These are phyloP conservation scores for Cystobasidium onofrii DNA, from an alignment of 768 basidiomycete genomes.

Conservation along the genomic window DNA sequence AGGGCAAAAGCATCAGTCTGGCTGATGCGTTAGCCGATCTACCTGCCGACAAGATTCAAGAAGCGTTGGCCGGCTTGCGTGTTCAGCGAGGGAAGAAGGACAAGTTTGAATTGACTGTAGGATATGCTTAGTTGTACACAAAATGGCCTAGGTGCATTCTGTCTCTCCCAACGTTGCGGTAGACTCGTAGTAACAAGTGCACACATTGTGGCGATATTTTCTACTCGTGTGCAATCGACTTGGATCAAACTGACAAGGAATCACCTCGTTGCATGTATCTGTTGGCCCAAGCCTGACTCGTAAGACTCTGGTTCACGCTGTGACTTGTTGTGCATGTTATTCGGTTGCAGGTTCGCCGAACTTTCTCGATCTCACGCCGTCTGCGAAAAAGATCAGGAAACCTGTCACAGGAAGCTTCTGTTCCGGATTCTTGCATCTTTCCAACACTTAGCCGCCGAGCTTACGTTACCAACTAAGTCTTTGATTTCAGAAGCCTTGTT, in stretches of 20 bases:
- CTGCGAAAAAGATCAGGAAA: conserved; percentile 2
- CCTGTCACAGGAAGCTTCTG: background rate
- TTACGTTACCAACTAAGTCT: background rate
- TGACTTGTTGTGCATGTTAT: too few species aligned
- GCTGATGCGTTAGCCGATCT: background rate
- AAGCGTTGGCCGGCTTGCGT: background rate
- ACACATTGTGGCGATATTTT: background rate
- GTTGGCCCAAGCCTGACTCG: too few species aligned
- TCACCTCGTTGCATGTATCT: background rate
- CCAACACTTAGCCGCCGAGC: background rate
- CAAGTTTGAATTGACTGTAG: background rate
- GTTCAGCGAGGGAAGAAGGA: conserved; percentile 17
- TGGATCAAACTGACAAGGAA: too few species aligned
- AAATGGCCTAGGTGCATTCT: background rate
- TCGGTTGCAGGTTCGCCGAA: background rate
- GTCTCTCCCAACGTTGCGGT: background rate
- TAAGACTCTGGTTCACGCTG: too few species aligned
- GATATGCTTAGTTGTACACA: background rate
- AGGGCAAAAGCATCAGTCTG: background rate
- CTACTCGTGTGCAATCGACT: too few species aligned
- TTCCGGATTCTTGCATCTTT: background rate
- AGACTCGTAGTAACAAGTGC: background rate
- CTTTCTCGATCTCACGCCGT: background rate
- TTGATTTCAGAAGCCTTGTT: background rate
- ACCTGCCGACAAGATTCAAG: background rate